Percentiles rank a stretch among this genome's conserved stretches.
phyloP scores from a whole-genome alignment of 2,329 filamentous ascomycete genomes.

The Sclerotinia minor region DNA sequence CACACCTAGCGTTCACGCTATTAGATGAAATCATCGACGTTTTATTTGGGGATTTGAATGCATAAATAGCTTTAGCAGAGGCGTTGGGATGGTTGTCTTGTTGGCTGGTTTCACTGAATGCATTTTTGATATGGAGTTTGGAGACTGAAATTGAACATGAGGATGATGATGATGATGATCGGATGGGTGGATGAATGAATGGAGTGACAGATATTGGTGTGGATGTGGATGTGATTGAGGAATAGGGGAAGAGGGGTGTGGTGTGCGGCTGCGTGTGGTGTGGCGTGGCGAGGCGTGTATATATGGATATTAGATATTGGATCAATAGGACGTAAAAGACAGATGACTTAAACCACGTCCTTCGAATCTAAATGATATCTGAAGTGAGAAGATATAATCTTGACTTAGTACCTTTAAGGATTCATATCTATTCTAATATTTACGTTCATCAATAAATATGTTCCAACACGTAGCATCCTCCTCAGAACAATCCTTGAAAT shows the following conservation, averaged over 20 bases:
- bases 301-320: neutral
- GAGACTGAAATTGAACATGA: neutral
- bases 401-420: too few species aligned
- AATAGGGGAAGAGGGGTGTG: neutral
- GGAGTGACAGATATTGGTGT: neutral
- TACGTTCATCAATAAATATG: too few species aligned
- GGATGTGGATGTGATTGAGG: neutral
- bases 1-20: conserved; percentile 43
- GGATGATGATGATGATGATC: neutral
- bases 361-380: too few species aligned
- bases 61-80: conserved; percentile 37
- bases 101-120: conserved; percentile 3
- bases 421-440: too few species aligned
- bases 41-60: conserved; percentile 39
- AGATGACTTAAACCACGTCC: neutral
- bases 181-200: neutral
- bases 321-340: neutral
- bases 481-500: too few species aligned
- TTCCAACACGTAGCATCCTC: too few species aligned
- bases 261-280: neutral
- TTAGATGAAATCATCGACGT: conserved; percentile 43
- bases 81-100: conserved; percentile 30
- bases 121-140: conserved; percentile 7
- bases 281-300: neutral
- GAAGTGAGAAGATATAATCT: too few species aligned